phyloP scores from a whole-genome alignment of 192 early-diverging fungal genomes.

The Backusella psychrophila region DNA sequence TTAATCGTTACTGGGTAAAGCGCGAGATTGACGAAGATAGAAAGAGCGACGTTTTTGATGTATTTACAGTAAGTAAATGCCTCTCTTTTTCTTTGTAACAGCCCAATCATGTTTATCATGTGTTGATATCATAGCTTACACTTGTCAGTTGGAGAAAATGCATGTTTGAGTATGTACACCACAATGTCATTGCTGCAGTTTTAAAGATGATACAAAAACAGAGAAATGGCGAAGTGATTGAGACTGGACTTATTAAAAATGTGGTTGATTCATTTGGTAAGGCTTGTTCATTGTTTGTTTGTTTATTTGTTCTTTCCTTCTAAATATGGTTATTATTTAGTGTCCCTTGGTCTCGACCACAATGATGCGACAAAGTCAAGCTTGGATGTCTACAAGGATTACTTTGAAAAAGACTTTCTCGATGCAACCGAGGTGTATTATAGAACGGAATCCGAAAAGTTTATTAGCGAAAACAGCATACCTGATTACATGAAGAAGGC shows the following conservation, averaged over 20 bases:
- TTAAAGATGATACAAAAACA: slow-evolving; percentile 79
- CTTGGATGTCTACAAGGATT: slow-evolving; percentile 84
- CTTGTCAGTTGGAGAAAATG: slow-evolving; percentile 87
- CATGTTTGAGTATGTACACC: slow-evolving; percentile 66
- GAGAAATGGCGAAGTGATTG: slow-evolving; percentile 88
- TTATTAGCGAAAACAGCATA: slow-evolving; percentile 86
- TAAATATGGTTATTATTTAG: slow-evolving; percentile 35
- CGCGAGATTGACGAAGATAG: slow-evolving; percentile 93
- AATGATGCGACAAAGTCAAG: slow-evolving; percentile 75
- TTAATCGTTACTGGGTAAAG: slow-evolving; percentile 98
- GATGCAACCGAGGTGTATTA: slow-evolving; percentile 84
- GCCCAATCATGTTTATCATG: neutral
- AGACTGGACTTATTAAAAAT: slow-evolving; percentile 79
- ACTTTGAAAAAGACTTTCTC: slow-evolving; percentile 86
- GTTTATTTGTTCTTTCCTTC: neutral
- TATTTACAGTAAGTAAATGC: slow-evolving; percentile 78
- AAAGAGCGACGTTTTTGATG: slow-evolving; percentile 82
- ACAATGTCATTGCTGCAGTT: slow-evolving; percentile 72
- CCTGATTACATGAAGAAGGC: slow-evolving; percentile 97
- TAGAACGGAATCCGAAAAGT: slow-evolving; percentile 83
- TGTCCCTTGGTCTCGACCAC: slow-evolving; percentile 80
- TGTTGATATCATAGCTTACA: slow-evolving; percentile 51
- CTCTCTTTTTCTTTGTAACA: neutral
- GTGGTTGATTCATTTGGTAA: slow-evolving; percentile 92
- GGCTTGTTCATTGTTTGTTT: neutral